Evolutionary conservation across 192 early-diverging fungal species (phyloP).

Genomic region (Globomyces pollinis-pini): DNA sequence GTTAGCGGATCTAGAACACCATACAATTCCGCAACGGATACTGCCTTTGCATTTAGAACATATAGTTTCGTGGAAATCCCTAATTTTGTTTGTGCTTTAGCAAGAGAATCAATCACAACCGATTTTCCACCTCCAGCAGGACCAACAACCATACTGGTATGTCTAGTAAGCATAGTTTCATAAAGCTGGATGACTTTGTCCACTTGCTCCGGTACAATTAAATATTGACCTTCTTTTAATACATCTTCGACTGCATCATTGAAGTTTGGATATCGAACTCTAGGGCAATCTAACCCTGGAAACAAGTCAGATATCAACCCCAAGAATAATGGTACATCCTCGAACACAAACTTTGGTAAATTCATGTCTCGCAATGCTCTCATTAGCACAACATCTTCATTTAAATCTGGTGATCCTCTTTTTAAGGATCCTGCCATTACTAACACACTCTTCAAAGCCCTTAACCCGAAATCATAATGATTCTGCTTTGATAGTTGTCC

Average conservation of each 20-base stretch:
- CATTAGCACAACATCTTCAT: conserved; percentile 57
- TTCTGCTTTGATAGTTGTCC: conserved; percentile 56
- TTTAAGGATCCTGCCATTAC: conserved; percentile 58
- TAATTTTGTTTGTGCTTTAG: conserved; percentile 53
- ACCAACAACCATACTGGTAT: conserved; percentile 55
- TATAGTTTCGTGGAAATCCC: conserved; percentile 51
- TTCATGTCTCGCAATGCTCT: conserved; percentile 56
- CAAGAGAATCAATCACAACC: conserved; percentile 51
- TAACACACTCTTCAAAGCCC: conserved; percentile 51
- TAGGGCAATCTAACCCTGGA: conserved; percentile 54
- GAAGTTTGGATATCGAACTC: conserved; percentile 55
- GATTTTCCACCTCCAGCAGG: conserved; percentile 55
- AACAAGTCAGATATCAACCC: conserved; percentile 52
- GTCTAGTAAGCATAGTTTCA: conserved; percentile 55
- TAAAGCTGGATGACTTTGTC: conserved; percentile 57
- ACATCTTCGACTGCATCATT: conserved; percentile 58
- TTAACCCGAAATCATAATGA: conserved; percentile 55
- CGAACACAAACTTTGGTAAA: conserved; percentile 57
- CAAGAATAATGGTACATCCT: conserved; percentile 53
- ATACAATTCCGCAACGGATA: conserved; percentile 52
- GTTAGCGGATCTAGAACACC: conserved; percentile 50
- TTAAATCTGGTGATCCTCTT: conserved; percentile 49
- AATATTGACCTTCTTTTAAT: conserved; percentile 42
- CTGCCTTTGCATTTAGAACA: conserved; percentile 52
- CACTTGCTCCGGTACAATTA: conserved; percentile 52